These are phyloP conservation scores for Diaporthe eres DNA, from an alignment of 2,329 filamentous ascomycete species.

Conservation along the genomic window DNA sequence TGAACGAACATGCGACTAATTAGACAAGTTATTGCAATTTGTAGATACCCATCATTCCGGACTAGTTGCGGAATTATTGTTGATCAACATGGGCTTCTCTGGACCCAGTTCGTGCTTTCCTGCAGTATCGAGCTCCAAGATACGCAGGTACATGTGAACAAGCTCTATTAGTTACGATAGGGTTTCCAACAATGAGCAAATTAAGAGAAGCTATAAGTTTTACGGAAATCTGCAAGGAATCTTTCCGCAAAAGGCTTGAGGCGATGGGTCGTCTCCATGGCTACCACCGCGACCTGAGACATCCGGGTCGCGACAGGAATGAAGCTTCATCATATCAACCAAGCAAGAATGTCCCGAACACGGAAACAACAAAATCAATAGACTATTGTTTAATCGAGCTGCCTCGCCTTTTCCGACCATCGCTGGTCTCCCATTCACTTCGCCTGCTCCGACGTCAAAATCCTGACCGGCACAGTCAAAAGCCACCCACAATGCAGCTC, in stretches of 20 bases:
- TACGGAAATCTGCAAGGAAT: background rate
- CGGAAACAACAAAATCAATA: background rate
- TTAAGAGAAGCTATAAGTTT: no score
- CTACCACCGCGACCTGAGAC: constrained; percentile 15
- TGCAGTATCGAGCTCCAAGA: background rate
- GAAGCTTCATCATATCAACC: constrained; percentile 4
- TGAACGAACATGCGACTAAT: background rate
- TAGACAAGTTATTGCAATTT: background rate
- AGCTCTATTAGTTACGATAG: background rate
- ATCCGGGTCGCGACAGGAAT: constrained; percentile 19
- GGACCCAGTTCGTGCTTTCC: background rate
- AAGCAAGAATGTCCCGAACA: background rate
- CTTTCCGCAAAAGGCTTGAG: background rate
- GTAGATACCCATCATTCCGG: background rate
- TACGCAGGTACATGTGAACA: background rate
- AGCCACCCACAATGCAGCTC: constrained; percentile 37
- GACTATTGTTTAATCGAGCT: background rate
- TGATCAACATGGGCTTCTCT: background rate
- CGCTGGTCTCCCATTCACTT: background rate
- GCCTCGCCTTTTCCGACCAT: no score
- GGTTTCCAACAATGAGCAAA: background rate
- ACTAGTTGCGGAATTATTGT: background rate
- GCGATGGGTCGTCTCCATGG: background rate
- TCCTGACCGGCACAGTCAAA: background rate
- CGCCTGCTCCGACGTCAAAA: background rate